Conservation (phyloP, 148 eudicot species). For the Vaccinium myrtillus region DNA sequence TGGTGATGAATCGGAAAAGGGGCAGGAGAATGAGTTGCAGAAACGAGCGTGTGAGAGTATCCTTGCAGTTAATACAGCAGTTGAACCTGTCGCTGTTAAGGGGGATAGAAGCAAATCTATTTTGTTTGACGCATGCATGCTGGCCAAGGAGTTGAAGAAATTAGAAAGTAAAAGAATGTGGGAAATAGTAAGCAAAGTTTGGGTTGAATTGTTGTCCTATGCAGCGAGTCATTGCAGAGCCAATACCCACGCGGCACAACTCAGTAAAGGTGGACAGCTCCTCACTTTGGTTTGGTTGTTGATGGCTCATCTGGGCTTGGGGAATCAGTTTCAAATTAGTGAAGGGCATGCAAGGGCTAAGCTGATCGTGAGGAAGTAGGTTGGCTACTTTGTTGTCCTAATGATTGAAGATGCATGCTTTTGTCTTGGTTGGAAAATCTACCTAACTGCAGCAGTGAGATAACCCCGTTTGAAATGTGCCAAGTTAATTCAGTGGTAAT, state of each 20-base stretch:
- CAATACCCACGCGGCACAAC: conserved; percentile 12
- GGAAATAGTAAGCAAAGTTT: conserved; percentile 26
- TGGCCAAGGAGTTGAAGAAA: conserved; percentile 15
- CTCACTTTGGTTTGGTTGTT: conserved; percentile 23
- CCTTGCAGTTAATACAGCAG: not conserved
- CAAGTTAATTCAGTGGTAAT: not conserved
- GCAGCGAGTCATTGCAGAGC: conserved; percentile 16
- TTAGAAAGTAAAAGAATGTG: not conserved
- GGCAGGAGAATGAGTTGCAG: not conserved
- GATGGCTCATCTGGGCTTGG: conserved; percentile 28
- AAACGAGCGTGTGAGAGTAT: not conserved
- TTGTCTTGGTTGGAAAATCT: not conserved
- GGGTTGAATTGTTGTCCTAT: conserved; percentile 21
- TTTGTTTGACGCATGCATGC: conserved; percentile 22
- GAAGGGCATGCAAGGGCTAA: conserved; percentile 13
- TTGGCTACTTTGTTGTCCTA: not conserved
- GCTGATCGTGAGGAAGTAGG: not conserved
- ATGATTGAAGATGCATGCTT: not conserved
- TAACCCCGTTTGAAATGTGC: not conserved
- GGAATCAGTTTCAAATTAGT: conserved; percentile 18
- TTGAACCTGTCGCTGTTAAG: conserved; percentile 16
- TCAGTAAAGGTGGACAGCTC: conserved; percentile 25
- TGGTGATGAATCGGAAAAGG: not conserved
- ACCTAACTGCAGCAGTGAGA: not conserved
- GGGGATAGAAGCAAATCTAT: conserved; percentile 25